These are phyloP conservation scores for Isabelozyma rhagii DNA, from an alignment of 805 yeast genomes.

Conservation along the genomic window DNA sequence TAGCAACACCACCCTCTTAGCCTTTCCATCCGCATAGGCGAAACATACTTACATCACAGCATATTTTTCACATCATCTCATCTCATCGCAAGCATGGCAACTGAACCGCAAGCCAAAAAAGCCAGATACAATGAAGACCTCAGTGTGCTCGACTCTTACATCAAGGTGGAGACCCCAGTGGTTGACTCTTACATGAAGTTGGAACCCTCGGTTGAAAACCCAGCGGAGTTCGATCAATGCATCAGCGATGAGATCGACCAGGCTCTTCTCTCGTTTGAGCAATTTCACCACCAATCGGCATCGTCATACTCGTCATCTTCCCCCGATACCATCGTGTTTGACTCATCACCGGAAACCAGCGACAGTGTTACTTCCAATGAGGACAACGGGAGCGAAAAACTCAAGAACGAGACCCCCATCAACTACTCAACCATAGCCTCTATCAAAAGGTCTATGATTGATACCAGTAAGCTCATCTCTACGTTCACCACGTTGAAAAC, in stretches of 20 bases:
- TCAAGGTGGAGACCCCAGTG: not conserved
- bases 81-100: not conserved
- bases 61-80: not conserved
- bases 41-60: not conserved
- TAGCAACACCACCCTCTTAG: not conserved
- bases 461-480: constrained; percentile 22
- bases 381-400: constrained; percentile 1
- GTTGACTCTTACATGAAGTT: not conserved
- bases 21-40: too few relatives aligned
- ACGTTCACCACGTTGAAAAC: constrained; percentile 31
- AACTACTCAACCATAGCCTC: constrained; percentile 12
- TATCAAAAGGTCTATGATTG: constrained; percentile 21
- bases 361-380: constrained; percentile 6
- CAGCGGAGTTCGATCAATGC: not conserved
- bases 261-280: not conserved
- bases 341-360: constrained; percentile 6
- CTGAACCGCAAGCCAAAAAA: not conserved
- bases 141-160: not conserved
- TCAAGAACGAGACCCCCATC: not conserved
- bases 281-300: not conserved
- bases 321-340: constrained; percentile 2
- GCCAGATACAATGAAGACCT: not conserved
- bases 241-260: not conserved
- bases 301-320: not conserved
- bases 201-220: not conserved